These are phyloP conservation scores for Colletotrichum sp. DNA, from an alignment of 2,329 filamentous ascomycete species.

Conservation along the genomic window DNA sequence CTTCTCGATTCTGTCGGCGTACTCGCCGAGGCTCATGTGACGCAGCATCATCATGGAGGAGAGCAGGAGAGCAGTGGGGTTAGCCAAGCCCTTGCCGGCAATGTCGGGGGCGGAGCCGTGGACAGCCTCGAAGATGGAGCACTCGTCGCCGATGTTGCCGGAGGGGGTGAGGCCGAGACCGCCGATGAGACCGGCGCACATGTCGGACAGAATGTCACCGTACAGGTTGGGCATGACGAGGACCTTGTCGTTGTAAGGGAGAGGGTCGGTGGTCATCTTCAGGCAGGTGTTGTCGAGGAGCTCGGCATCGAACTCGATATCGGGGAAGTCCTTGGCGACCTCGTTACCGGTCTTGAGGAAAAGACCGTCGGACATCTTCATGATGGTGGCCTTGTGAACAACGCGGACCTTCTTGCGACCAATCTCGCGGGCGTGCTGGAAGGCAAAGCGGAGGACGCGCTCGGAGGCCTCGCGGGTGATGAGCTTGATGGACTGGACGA, in stretches of 20 bases:
- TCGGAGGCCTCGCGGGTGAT: constrained; percentile 95
- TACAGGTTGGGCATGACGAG: constrained; percentile 98
- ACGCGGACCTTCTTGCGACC: constrained; percentile 96
- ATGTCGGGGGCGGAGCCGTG: constrained; percentile 98
- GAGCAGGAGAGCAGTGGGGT: constrained; percentile 94
- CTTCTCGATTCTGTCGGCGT: constrained; percentile 88
- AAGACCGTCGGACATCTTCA: constrained; percentile 99
- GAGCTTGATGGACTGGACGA: constrained; percentile 99
- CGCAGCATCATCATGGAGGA: constrained; percentile 99
- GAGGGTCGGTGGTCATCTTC: constrained; percentile 96
- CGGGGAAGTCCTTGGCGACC: constrained; percentile 93
- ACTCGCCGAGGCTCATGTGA: constrained; percentile 89
- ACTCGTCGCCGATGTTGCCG: constrained; percentile 98
- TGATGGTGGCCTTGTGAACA: constrained; percentile 99
- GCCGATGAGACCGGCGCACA: constrained; percentile 98
- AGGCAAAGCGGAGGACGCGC: constrained; percentile 95
- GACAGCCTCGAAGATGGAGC: constrained; percentile 99
- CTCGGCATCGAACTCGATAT: constrained; percentile 96
- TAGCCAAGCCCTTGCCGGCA: constrained; percentile 92
- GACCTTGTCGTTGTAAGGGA: constrained; percentile 98
- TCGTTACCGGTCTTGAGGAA: constrained; percentile 89
- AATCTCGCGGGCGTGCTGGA: constrained; percentile 94
- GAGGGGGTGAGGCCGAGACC: constrained; percentile 96
- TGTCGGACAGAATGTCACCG: constrained; percentile 98
- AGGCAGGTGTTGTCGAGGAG: constrained; percentile 99